phyloP scores from a whole-genome alignment of 2,329 filamentous ascomycete species.

The Akanthomyces dipterigenus region DNA sequence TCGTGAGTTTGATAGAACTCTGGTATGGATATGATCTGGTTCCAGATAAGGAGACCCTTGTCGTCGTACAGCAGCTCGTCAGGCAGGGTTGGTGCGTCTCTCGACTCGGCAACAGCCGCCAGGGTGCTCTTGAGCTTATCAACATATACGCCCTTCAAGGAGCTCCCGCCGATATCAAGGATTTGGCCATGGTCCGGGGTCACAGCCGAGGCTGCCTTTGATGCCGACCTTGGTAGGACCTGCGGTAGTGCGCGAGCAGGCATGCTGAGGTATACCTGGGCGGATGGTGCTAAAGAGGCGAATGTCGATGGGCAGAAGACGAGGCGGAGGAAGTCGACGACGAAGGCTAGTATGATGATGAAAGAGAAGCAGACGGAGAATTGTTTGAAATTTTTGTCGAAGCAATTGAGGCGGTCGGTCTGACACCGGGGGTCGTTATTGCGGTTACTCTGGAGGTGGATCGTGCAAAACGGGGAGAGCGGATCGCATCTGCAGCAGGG shows the following conservation, averaged over 20 bases:
- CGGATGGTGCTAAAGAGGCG: neutral
- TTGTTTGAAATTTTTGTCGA: neutral
- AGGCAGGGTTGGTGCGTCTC: constrained; percentile 25
- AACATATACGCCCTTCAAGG: constrained; percentile 23
- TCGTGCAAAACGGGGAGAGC: constrained; percentile 2
- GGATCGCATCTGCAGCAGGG: neutral
- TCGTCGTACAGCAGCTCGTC: constrained; percentile 36
- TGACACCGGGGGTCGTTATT: neutral
- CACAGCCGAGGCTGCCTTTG: constrained; percentile 12
- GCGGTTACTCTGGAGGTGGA: constrained; percentile 2
- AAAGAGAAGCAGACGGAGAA: too few species aligned
- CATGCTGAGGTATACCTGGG: neutral
- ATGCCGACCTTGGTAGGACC: neutral
- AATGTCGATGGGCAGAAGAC: neutral
- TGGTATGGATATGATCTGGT: constrained; percentile 32
- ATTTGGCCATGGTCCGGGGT: constrained; percentile 24
- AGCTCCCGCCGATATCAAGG: constrained; percentile 32
- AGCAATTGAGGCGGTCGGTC: neutral
- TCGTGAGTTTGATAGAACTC: constrained; percentile 37
- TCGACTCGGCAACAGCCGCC: constrained; percentile 17
- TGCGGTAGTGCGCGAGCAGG: neutral
- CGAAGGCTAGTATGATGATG: too few species aligned
- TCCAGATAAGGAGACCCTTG: constrained; percentile 32
- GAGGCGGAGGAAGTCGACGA: neutral
- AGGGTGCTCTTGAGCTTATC: constrained; percentile 23